phyloP scores from a whole-genome alignment of 2,329 filamentous ascomycete species.

The Pyricularia sp. region DNA sequence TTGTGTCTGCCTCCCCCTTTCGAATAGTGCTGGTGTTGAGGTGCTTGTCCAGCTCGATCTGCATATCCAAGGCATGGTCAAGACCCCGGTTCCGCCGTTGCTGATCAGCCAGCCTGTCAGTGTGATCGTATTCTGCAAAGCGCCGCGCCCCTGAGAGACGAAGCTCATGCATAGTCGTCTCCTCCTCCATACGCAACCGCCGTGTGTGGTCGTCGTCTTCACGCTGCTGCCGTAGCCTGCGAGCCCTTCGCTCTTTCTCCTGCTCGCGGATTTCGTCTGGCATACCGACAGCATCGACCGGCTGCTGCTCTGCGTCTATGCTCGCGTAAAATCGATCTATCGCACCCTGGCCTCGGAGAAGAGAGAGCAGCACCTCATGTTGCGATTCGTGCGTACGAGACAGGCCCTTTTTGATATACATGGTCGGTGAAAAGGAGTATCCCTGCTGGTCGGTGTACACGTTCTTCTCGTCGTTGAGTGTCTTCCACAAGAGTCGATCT shows the following conservation, averaged over 20 bases:
- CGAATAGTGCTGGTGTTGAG: background rate
- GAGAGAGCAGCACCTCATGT: slow-evolving; percentile 1
- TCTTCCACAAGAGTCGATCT: slow-evolving; percentile 12
- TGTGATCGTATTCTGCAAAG: background rate
- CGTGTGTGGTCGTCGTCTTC: slow-evolving; percentile 7
- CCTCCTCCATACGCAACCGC: slow-evolving; percentile 6
- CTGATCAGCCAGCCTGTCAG: background rate
- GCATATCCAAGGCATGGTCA: background rate
- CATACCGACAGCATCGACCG: slow-evolving; percentile 7
- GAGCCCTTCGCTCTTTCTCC: slow-evolving; percentile 6
- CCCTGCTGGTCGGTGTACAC: slow-evolving; percentile 12
- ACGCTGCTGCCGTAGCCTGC: slow-evolving; percentile 5
- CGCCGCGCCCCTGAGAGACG: background rate
- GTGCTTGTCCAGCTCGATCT: background rate
- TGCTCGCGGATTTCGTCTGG: slow-evolving; percentile 9
- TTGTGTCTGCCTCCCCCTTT: background rate
- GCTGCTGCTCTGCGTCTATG: slow-evolving; percentile 5
- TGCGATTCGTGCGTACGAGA: background rate
- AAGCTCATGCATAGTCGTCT: slow-evolving; percentile 5
- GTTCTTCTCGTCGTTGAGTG: slow-evolving; percentile 15
- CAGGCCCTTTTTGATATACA: slow-evolving; percentile 14
- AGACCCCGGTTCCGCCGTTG: background rate
- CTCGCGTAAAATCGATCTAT: slow-evolving; percentile 8
- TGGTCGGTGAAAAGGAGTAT: slow-evolving; percentile 15
- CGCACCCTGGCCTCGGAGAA: slow-evolving; percentile 1